Evolutionary conservation across 371 early-diverging fungal genomes (phyloP).

Genomic region (Choanephora cucurbitarum): DNA sequence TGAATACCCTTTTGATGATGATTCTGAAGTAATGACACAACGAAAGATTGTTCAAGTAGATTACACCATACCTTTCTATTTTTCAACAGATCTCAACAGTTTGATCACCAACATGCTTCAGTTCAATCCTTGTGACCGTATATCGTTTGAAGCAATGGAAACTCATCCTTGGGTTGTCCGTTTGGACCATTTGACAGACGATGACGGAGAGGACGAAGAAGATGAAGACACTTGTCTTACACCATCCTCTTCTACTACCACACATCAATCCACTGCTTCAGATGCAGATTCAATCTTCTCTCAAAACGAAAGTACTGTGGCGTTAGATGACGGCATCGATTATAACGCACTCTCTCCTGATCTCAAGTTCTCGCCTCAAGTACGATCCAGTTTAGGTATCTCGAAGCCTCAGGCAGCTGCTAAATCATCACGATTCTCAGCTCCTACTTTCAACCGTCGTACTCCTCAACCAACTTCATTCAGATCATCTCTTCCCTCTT

Average conservation of each 20-base stretch:
- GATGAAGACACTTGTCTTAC: conserved; percentile 11
- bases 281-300: conserved; percentile 37
- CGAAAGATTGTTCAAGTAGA: conserved; percentile 74
- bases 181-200: not conserved
- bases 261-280: conserved; percentile 21
- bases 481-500: conserved; percentile 22
- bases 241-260: conserved; percentile 32
- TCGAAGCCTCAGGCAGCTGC: conserved; percentile 1
- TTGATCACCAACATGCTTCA: conserved; percentile 62
- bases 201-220: conserved; percentile 31
- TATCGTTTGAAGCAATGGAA: conserved; percentile 65
- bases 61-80: conserved; percentile 70
- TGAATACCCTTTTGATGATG: conserved; percentile 85
- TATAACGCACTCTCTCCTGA: not conserved
- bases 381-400: conserved; percentile 29
- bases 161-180: conserved; percentile 65
- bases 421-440: conserved; percentile 41
- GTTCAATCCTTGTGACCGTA: conserved; percentile 65
- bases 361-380: conserved; percentile 31
- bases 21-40: conserved; percentile 69
- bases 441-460: conserved; percentile 28
- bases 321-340: not conserved
- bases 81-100: conserved; percentile 55
- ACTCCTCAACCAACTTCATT: conserved; percentile 18
- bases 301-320: conserved; percentile 11